Conservation (phyloP, 305 asterid species). For the Solanum hybrid region DNA sequence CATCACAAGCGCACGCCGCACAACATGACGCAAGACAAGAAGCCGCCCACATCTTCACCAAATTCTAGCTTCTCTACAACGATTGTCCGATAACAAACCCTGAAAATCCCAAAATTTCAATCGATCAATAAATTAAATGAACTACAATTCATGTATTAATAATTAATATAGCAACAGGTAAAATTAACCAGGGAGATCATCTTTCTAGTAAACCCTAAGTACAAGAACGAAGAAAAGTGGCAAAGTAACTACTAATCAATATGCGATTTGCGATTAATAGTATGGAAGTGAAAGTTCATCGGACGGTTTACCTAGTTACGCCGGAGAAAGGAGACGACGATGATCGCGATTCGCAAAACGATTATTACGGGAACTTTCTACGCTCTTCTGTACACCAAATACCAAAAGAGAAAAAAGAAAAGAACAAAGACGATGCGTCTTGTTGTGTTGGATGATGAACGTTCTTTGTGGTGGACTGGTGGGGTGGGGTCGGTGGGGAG, state of each 20-base stretch:
- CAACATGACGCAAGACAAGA: slow-evolving; percentile 91
- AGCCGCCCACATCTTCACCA: slow-evolving; percentile 78
- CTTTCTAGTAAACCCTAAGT: neutral
- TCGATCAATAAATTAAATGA: neutral
- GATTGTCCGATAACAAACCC: neutral
- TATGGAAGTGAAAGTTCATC: too few relatives aligned
- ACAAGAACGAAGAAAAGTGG: neutral
- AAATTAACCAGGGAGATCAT: neutral
- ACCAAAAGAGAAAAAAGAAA: neutral
- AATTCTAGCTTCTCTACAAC: neutral
- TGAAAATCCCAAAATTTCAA: neutral
- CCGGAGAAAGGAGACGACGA: neutral
- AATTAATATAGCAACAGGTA: neutral
- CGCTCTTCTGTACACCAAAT: neutral
- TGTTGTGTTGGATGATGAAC: neutral
- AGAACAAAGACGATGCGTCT: neutral
- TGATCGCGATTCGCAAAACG: neutral
- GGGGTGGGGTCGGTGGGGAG: too few relatives aligned
- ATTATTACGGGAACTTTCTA: neutral
- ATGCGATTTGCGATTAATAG: neutral
- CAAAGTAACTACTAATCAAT: neutral
- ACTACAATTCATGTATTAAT: neutral
- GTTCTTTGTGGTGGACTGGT: neutral
- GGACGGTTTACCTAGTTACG: neutral
- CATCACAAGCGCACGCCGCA: slow-evolving; percentile 86